Percentiles rank a stretch among this genome's conserved stretches.
Evolutionary conservation across 208 protist species (phyloP).

Genomic region (Leishmania major): DNA sequence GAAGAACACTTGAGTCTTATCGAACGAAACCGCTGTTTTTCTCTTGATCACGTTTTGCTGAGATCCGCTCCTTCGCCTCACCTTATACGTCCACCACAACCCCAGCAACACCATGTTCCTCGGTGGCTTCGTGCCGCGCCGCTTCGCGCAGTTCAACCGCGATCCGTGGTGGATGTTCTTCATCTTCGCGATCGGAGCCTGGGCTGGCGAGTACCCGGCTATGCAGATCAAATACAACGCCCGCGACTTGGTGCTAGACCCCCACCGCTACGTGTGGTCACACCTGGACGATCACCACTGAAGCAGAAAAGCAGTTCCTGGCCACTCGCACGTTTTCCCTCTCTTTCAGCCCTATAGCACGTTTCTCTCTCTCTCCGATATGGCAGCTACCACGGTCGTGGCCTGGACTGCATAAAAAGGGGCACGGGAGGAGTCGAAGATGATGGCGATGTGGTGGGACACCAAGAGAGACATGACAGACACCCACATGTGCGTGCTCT

Average conservation of each 20-base stretch:
- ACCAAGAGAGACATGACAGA: constrained; percentile 1
- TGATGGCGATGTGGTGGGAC: constrained; percentile 1
- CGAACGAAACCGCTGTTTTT: neutral
- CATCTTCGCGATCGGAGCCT: constrained; percentile 78
- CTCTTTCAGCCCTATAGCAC: neutral
- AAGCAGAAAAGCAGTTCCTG: neutral
- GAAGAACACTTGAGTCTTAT: neutral
- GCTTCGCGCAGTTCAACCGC: constrained; percentile 84
- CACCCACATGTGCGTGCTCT: neutral
- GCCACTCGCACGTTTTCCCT: neutral
- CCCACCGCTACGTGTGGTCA: constrained; percentile 88
- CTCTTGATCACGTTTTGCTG: neutral
- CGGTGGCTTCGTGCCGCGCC: constrained; percentile 84
- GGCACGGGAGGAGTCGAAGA: neutral
- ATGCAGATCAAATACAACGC: constrained; percentile 90
- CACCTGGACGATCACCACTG: constrained; percentile 87
- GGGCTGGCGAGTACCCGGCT: constrained; percentile 82
- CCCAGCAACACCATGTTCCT: constrained; percentile 59
- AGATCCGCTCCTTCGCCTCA: neutral
- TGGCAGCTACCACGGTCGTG: neutral
- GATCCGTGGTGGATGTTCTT: constrained; percentile 87
- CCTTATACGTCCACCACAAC: neutral
- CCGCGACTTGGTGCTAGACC: constrained; percentile 75
- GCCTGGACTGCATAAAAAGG: neutral
- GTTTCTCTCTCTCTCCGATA: neutral